Percentiles rank a stretch among this genome's conserved stretches.
Evolutionary conservation across 108 stramenopile genomes (phyloP).

Genomic region (Bacterosira constricta): DNA sequence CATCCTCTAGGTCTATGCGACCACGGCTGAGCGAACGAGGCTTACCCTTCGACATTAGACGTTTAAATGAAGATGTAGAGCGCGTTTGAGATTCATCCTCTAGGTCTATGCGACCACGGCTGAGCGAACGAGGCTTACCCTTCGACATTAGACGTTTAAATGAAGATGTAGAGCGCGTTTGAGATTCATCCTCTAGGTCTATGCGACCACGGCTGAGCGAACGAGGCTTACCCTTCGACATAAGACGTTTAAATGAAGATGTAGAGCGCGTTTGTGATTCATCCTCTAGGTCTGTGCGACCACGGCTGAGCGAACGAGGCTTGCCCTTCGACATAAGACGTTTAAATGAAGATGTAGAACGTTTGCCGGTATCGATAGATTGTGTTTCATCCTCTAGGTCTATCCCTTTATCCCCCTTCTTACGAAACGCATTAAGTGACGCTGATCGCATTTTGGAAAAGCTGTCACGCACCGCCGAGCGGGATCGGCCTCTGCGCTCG

Average conservation of each 20-base stretch:
- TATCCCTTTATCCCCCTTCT: background rate
- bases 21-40: slow-evolving; percentile 10
- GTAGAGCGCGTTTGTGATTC: slow-evolving; percentile 3
- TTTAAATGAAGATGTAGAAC: slow-evolving; percentile 2
- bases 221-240: background rate
- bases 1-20: too few relatives aligned
- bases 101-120: too few relatives aligned
- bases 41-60: background rate
- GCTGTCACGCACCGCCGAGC: slow-evolving; percentile 38
- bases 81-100: too few relatives aligned
- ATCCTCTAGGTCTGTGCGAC: background rate
- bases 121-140: too few relatives aligned
- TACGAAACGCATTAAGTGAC: slow-evolving; percentile 27
- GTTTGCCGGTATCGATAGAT: slow-evolving; percentile 23
- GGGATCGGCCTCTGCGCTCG: slow-evolving; percentile 32
- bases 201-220: slow-evolving; percentile 12
- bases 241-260: background rate
- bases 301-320: slow-evolving; percentile 7
- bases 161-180: too few relatives aligned
- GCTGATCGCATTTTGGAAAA: slow-evolving; percentile 45
- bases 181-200: too few relatives aligned
- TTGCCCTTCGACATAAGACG: background rate
- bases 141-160: too few relatives aligned
- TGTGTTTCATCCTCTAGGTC: background rate
- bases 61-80: slow-evolving; percentile 3